Evolutionary conservation across 2,329 filamentous ascomycete species (phyloP).

Genomic region (Penicillium hordei): DNA sequence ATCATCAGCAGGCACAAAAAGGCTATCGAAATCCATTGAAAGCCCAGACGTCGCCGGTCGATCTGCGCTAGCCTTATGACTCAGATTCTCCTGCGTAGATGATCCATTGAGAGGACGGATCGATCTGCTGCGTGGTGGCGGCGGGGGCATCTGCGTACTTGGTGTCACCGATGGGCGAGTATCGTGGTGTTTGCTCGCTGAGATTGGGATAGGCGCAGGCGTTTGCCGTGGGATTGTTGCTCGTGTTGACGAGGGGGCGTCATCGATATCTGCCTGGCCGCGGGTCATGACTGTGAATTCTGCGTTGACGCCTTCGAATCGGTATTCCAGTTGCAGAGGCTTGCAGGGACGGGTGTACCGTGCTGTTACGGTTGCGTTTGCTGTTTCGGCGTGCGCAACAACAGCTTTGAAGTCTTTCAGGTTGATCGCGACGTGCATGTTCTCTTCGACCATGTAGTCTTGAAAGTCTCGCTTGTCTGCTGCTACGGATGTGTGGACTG

Average conservation of each 20-base stretch:
- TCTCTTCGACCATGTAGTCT: constrained; percentile 58
- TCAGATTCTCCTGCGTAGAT: constrained; percentile 27
- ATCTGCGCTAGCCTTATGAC: constrained; percentile 24
- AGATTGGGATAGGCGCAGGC: constrained; percentile 32
- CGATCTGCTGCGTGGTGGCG: constrained; percentile 29
- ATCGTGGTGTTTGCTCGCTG: constrained; percentile 6
- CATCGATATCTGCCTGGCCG: constrained; percentile 50
- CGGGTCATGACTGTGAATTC: constrained; percentile 67
- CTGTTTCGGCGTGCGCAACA: constrained; percentile 61
- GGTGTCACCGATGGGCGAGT: constrained; percentile 13
- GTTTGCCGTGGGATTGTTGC: constrained; percentile 40
- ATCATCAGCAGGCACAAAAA: constrained; percentile 63
- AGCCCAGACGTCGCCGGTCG: constrained; percentile 28
- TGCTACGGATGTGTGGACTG: constrained; percentile 63
- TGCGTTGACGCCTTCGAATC: constrained; percentile 54
- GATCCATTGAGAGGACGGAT: constrained; percentile 36
- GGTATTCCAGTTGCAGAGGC: constrained; percentile 62
- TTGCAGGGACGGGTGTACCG: constrained; percentile 60
- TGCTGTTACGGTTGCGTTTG: constrained; percentile 56
- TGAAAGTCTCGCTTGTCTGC: constrained; percentile 64
- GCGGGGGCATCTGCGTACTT: constrained; percentile 33
- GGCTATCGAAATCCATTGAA: constrained; percentile 53
- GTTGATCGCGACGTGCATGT: constrained; percentile 62
- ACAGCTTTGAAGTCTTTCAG: constrained; percentile 67
- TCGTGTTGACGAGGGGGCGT: constrained; percentile 42